Percentiles rank a stretch among this genome's conserved stretches.
Conservation (phyloP, 1,139 yeast species). For the Hemisphaericaspora lyxosophila region DNA sequence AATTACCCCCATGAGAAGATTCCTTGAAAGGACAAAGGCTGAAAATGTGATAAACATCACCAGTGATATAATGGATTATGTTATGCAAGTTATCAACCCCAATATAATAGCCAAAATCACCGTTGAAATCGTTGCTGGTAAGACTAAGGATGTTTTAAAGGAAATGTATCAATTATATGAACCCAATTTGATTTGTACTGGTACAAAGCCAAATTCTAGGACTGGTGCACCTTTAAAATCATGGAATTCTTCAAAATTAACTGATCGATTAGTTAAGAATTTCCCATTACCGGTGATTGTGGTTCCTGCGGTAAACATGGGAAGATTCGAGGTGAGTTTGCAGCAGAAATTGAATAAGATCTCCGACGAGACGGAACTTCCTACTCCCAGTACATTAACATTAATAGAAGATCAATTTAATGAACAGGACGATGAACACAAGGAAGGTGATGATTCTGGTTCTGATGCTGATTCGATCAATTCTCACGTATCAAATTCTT, state of each 20-base stretch:
- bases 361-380: not conserved
- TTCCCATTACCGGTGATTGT: constrained; percentile 70
- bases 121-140: constrained; percentile 64
- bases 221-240: constrained; percentile 56
- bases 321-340: constrained; percentile 46
- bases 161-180: constrained; percentile 64
- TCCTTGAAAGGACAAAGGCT: constrained; percentile 34
- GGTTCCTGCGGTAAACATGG: constrained; percentile 67
- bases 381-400: not conserved
- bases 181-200: constrained; percentile 64
- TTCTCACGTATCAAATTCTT: constrained; percentile 16
- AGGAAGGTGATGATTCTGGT: constrained; percentile 7
- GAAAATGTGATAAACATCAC: constrained; percentile 36
- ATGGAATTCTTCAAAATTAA: constrained; percentile 60
- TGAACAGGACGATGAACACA: not conserved
- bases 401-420: not conserved
- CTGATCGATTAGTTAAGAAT: constrained; percentile 61
- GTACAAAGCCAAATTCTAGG: constrained; percentile 50
- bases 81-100: constrained; percentile 48
- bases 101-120: constrained; percentile 54
- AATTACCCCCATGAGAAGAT: constrained; percentile 32
- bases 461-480: constrained; percentile 22
- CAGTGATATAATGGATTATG: constrained; percentile 46
- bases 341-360: constrained; percentile 20
- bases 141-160: constrained; percentile 53